These are phyloP conservation scores for Xylariaceae sp. DNA, from an alignment of 2,329 filamentous ascomycete genomes.

Conservation along the genomic window DNA sequence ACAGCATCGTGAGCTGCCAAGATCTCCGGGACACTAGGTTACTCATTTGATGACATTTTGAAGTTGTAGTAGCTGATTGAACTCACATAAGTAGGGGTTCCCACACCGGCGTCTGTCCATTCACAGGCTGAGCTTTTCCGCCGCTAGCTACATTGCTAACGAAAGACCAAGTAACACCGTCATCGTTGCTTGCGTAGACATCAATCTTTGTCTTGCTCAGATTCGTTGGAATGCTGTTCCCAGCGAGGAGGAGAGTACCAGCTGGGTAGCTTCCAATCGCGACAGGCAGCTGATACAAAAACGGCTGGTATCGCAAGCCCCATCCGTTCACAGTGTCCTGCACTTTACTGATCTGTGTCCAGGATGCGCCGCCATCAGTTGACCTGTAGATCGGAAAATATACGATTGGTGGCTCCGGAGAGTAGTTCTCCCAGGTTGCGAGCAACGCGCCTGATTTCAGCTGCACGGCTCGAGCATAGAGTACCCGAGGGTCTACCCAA, in stretches of 20 bases:
- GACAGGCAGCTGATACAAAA: constrained; percentile 66
- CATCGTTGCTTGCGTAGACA: constrained; percentile 67
- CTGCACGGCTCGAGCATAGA: constrained; percentile 51
- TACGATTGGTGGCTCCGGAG: constrained; percentile 58
- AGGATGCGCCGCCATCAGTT: constrained; percentile 60
- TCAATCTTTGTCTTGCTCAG: constrained; percentile 69
- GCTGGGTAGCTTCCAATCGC: constrained; percentile 61
- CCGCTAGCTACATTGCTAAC: constrained; percentile 68
- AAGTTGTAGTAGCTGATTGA: no score
- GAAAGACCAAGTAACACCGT: constrained; percentile 68
- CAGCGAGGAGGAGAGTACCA: constrained; percentile 67
- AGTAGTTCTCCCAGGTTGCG: constrained; percentile 61
- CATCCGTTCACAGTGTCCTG: constrained; percentile 67
- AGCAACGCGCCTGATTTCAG: constrained; percentile 52
- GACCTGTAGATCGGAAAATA: constrained; percentile 60
- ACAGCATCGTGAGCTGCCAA: neutral
- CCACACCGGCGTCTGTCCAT: constrained; percentile 67
- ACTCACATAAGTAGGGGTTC: constrained; percentile 66
- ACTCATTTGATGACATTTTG: no score
- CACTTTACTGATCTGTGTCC: constrained; percentile 66
- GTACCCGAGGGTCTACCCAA: constrained; percentile 50
- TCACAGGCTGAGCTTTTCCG: constrained; percentile 63
- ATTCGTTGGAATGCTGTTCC: constrained; percentile 63
- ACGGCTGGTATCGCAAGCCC: constrained; percentile 72
- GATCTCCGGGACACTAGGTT: no score